Percentiles rank a stretch among this genome's conserved stretches.
Conservation (phyloP, 2,329 filamentous ascomycete genomes). For the Blastomyces parvus region DNA sequence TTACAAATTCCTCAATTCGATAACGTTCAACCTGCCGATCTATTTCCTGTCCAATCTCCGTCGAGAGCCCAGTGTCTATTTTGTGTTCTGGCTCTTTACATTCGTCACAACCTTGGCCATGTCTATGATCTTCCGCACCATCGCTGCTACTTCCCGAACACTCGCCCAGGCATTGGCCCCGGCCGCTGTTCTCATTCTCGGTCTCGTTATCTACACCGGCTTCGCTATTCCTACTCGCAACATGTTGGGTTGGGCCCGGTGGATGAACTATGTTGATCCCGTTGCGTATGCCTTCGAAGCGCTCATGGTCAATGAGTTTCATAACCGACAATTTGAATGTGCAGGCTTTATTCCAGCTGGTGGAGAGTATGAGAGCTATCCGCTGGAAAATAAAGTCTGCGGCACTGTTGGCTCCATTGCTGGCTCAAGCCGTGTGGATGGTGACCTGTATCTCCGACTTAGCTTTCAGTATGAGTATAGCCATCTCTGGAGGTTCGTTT, state of each 20-base stretch:
- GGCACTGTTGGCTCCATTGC: slow-evolving; percentile 47
- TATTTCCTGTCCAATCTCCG: slow-evolving; percentile 84
- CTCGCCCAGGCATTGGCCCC: slow-evolving; percentile 56
- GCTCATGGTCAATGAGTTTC: slow-evolving; percentile 75
- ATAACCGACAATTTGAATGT: slow-evolving; percentile 50
- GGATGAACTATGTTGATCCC: slow-evolving; percentile 74
- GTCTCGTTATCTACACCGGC: slow-evolving; percentile 42
- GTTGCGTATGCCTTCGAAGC: slow-evolving; percentile 72
- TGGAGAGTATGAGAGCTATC: slow-evolving; percentile 28
- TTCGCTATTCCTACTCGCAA: slow-evolving; percentile 40
- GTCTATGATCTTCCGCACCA: slow-evolving; percentile 77
- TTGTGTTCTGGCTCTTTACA: slow-evolving; percentile 71
- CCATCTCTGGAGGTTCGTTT: slow-evolving; percentile 48
- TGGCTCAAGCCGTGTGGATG: slow-evolving; percentile 45
- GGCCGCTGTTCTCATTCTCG: slow-evolving; percentile 41
- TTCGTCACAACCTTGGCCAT: slow-evolving; percentile 65
- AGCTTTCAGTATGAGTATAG: slow-evolving; percentile 48
- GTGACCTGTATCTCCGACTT: slow-evolving; percentile 49
- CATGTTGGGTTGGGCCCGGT: slow-evolving; percentile 75
- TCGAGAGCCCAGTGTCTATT: slow-evolving; percentile 64
- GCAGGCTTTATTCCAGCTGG: slow-evolving; percentile 35
- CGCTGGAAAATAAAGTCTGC: slow-evolving; percentile 43
- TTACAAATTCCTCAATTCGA: slow-evolving; percentile 64
- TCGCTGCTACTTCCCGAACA: slow-evolving; percentile 69
- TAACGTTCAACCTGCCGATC: slow-evolving; percentile 67